These are phyloP conservation scores for Raffaelea ambrosiae DNA, from an alignment of 2,329 filamentous ascomycete genomes.

Conservation along the genomic window DNA sequence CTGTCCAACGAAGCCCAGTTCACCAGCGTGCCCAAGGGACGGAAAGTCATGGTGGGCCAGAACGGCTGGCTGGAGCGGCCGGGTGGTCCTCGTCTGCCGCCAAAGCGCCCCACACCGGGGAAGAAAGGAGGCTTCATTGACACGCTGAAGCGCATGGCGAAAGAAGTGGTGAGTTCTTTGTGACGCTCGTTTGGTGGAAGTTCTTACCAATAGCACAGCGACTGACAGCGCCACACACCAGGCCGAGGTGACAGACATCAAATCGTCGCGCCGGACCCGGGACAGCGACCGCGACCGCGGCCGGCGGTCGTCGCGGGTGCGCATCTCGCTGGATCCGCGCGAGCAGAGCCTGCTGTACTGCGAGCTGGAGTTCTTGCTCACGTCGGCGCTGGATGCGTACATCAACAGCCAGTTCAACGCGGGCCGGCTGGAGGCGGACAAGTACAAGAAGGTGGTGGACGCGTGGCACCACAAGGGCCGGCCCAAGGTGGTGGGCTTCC, in stretches of 20 bases:
- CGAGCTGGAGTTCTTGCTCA: constrained; percentile 49
- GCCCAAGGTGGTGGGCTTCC: constrained; percentile 46
- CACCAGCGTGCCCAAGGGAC: constrained; percentile 25
- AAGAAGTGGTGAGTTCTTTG: constrained; percentile 35
- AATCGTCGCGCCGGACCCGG: constrained; percentile 23
- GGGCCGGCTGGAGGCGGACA: constrained; percentile 44
- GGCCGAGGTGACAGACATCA: constrained; percentile 27
- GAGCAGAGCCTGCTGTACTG: constrained; percentile 52
- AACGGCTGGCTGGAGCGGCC: constrained; percentile 49
- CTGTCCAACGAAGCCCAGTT: constrained; percentile 30
- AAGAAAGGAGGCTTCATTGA: constrained; percentile 34
- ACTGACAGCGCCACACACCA: constrained; percentile 2
- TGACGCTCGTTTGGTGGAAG: too few species aligned
- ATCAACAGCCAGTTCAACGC: constrained; percentile 43
- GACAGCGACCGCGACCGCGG: constrained; percentile 17
- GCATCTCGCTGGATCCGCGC: constrained; percentile 44
- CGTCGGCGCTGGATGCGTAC: constrained; percentile 41
- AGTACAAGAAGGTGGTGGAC: constrained; percentile 42
- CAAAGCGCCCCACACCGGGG: constrained; percentile 11
- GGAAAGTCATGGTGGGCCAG: constrained; percentile 45
- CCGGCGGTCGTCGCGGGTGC: constrained; percentile 21
- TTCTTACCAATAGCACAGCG: neutral
- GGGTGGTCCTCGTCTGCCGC: constrained; percentile 12
- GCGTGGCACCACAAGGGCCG: constrained; percentile 43
- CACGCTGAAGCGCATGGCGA: constrained; percentile 43